Base-by-base conservation (phyloP, 2,329 filamentous ascomycete species). In the Lasiodiplodia sp. region DNA sequence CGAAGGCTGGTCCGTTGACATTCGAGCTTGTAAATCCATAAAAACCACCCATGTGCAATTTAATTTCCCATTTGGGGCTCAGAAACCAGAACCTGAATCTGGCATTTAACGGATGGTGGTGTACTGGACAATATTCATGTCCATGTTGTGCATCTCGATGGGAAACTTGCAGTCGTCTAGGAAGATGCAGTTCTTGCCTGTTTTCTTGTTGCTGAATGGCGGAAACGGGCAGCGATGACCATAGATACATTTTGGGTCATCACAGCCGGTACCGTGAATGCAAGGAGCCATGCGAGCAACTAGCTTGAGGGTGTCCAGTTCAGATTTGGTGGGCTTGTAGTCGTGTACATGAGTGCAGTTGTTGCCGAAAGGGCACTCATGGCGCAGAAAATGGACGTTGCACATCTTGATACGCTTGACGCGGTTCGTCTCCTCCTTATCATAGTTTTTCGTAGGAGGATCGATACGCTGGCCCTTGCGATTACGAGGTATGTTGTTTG, bases 221-320 rank as follows among this genome's bases (percentile, higher is more conserved):
- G 82, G 83, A 70, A 87, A 86, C 21, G 87, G 87, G 73, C 88
- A 90, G 44, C 86, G 84, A 76, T 90, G 88, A 25, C 88, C 88
- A 73, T 89, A 90, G 64, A 90, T 89, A 77, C 88, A 90, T 69
- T 85, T 85, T 1, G 83, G 75, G 69, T 90, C 88, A 63, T 87
- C 81, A 72, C 88, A 90, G 16, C 82, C 82, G 62, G 84, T 81
- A 12, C 87, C 87, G 73, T 86, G 86, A 68, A 83, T 83, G 74
- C 88, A 90, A 28, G 87, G 87, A 3, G 87, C 88, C 86, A 89
- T 88, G 63, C 88, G 85, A 58, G 88, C 87, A 23, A 90, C 86
- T 28, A 87, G 84, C 31, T 83, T 83, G 67, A 90, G 77, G n/a
- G 84, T 84, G 23, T 82, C 80, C 62, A 85, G 75, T 72, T 90